Percentiles rank a stretch among this genome's conserved stretches.
These are phyloP conservation scores for Mycosarcoma mackinlayi DNA, from an alignment of 1,284 basidiomycete genomes.

Conservation along the genomic window DNA sequence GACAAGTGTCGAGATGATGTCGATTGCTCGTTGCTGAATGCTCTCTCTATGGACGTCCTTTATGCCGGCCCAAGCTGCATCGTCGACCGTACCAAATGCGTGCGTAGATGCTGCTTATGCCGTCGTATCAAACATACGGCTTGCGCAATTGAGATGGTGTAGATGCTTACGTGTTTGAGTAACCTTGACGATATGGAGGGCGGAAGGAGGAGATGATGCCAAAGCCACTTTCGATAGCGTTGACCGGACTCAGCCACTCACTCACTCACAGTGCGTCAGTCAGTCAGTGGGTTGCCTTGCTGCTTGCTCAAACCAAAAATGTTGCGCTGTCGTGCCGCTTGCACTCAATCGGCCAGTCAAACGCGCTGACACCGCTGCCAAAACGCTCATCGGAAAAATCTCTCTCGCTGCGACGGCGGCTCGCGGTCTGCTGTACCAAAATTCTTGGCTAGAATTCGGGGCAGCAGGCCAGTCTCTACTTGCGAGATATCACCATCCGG, in stretches of 20 bases:
- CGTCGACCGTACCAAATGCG: slow-evolving; percentile 16
- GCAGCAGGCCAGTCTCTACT: slow-evolving; percentile 2
- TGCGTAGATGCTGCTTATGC: not conserved
- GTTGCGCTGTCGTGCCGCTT: not conserved
- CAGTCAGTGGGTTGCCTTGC: not conserved
- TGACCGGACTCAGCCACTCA: not conserved
- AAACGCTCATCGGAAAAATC: not conserved
- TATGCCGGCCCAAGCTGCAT: too few species aligned
- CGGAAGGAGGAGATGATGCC: slow-evolving; percentile 29
- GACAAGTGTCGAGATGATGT: too few species aligned
- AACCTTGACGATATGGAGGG: slow-evolving; percentile 54
- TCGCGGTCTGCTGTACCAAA: slow-evolving; percentile 10
- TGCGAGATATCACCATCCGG: not conserved
- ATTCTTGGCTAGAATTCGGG: not conserved
- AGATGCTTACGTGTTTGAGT: slow-evolving; percentile 49
- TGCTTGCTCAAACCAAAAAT: not conserved
- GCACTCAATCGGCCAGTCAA: not conserved
- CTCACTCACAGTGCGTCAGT: not conserved
- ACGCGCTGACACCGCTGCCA: not conserved
- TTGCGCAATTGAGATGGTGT: slow-evolving; percentile 11
- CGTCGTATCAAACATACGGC: not conserved
- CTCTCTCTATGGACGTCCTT: not conserved
- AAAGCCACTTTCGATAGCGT: slow-evolving; percentile 27
- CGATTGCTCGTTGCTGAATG: not conserved
- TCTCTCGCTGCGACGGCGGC: not conserved